Evolutionary conservation across 2,329 filamentous ascomycete species (phyloP), one percentile per base, ranked within the genome.

Genomic region (Phoma herbarum): DNA sequence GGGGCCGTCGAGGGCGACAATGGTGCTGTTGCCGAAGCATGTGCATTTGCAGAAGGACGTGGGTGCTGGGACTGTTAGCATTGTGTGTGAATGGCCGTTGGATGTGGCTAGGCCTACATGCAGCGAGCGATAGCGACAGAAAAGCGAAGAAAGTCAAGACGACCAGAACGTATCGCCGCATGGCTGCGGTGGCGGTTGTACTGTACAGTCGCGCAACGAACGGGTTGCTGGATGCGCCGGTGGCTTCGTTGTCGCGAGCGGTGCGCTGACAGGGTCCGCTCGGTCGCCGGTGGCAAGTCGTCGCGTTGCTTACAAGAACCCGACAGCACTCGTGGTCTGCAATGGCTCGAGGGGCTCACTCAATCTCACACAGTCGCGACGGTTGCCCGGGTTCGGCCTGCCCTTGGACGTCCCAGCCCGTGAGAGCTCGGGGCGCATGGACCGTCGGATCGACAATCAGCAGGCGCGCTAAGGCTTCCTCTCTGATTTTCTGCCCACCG

Each of bases 41-140:
- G 86, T 89, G 74, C 88, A 90, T 84, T 90, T 90, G 83, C 88
- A 90, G 77, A 89, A 90, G 58, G 86, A 88, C 16, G 86, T 85
- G 23, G 83, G 81, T 42, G 81, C 82, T 83, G 65, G 53, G 28
- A 57, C 44, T 29, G 52, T 48, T 39, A 50, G 50, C 42, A 31
- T n/a, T 7, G 29, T 11, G 29, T 12, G 29, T 49, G 4, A 25
- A 6, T 3, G 37, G 12, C 7, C 3, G 7, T 23, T 9, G 12
- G 4, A 20, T 2, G 5, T 25, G 16, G 35, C 31, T 23, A n/a
- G 18, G 62, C 79, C 54, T 76, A 81, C 81, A 75, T 37, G 79
- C 78, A 61, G 81, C 80, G n/a, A 79, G 71, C 3, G 77, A 69
- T 29, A 77, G 43, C 23, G 77, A 76, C 14, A 81, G 67, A 37